These are phyloP conservation scores for Quercus tomentella DNA, from an alignment of 331 rosid species.

Conservation along the genomic window DNA sequence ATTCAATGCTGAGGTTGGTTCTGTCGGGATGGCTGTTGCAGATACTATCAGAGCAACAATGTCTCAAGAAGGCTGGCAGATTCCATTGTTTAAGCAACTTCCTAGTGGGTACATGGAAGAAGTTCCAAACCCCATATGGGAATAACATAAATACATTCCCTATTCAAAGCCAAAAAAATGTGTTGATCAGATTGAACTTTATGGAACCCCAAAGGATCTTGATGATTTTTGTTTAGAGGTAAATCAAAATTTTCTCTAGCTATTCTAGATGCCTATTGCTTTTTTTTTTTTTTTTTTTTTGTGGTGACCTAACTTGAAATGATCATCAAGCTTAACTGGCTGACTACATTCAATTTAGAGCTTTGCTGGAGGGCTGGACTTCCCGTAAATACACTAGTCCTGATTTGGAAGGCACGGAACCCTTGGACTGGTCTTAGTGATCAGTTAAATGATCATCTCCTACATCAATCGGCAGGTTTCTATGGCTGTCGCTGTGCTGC, in stretches of 20 bases:
- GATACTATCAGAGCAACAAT: slow-evolving; percentile 89
- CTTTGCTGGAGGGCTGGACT: slow-evolving; percentile 88
- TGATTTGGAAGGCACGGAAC: slow-evolving; percentile 96
- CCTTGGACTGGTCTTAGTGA: slow-evolving; percentile 97
- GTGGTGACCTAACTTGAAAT: slow-evolving; percentile 1
- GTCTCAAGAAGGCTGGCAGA: slow-evolving; percentile 60
- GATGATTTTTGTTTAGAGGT: slow-evolving; percentile 91
- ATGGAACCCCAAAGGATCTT: slow-evolving; percentile 73
- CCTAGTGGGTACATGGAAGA: no score
- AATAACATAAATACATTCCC: slow-evolving; percentile 82
- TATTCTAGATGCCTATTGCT: no score
- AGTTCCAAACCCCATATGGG: slow-evolving; percentile 50
- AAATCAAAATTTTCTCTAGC: not conserved
- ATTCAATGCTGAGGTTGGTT: slow-evolving; percentile 94
- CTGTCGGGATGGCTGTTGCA: slow-evolving; percentile 84
- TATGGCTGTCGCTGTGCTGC: slow-evolving; percentile 89
- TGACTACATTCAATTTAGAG: slow-evolving; percentile 85
- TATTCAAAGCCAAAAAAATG: slow-evolving; percentile 69
- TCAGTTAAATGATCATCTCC: slow-evolving; percentile 92
- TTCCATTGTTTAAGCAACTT: no score
- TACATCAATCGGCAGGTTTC: slow-evolving; percentile 92
- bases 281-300: no score
- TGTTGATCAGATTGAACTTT: slow-evolving; percentile 79
- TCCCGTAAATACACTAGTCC: slow-evolving; percentile 79
- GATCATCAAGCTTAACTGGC: slow-evolving; percentile 83